Evolutionary conservation across 495 filamentous ascomycete species (phyloP).

Genomic region (Podospora australis): DNA sequence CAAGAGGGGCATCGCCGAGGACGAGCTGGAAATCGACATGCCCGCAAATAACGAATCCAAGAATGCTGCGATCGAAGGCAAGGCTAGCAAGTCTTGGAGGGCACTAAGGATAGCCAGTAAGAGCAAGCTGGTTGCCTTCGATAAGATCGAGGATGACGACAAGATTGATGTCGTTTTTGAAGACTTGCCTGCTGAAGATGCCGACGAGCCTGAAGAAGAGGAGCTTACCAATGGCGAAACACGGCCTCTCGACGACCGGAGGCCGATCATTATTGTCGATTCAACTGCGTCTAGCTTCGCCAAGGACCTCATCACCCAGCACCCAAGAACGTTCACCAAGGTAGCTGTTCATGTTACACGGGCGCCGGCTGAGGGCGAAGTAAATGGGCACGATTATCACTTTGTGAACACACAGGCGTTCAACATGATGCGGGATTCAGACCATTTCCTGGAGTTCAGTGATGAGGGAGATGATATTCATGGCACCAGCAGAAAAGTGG

Average conservation of each 20-base stretch:
- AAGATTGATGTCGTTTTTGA: conserved; percentile 53
- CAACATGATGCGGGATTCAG: conserved; percentile 45
- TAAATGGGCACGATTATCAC: conserved; percentile 36
- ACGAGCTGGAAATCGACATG: conserved; percentile 79
- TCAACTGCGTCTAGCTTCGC: conserved; percentile 31
- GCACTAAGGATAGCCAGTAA: conserved; percentile 70
- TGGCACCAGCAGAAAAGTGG: conserved; percentile 40
- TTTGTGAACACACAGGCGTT: conserved; percentile 44
- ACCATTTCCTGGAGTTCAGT: conserved; percentile 44
- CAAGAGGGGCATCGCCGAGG: conserved; percentile 55
- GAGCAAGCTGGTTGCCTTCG: conserved; percentile 66
- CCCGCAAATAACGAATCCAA: conserved; percentile 65
- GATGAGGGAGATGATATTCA: conserved; percentile 36
- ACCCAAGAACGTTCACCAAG: conserved; percentile 34
- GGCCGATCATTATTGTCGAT: conserved; percentile 43
- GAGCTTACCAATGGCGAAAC: conserved; percentile 22
- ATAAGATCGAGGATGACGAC: conserved; percentile 77
- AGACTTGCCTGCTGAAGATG: conserved; percentile 23
- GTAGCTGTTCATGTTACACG: conserved; percentile 38
- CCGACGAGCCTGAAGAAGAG: conserved; percentile 15
- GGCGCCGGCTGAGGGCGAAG: conserved; percentile 38
- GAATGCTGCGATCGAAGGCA: conserved; percentile 55
- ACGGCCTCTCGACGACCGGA: conserved; percentile 35
- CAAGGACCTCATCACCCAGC: conserved; percentile 36
- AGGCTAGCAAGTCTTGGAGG: conserved; percentile 84